A percentile compares a stretch with the other conserved stretches of the same genome.
These are phyloP conservation scores for Ammopiptanthus mongolicus DNA, from an alignment of 306 rosid species.

Conservation along the genomic window DNA sequence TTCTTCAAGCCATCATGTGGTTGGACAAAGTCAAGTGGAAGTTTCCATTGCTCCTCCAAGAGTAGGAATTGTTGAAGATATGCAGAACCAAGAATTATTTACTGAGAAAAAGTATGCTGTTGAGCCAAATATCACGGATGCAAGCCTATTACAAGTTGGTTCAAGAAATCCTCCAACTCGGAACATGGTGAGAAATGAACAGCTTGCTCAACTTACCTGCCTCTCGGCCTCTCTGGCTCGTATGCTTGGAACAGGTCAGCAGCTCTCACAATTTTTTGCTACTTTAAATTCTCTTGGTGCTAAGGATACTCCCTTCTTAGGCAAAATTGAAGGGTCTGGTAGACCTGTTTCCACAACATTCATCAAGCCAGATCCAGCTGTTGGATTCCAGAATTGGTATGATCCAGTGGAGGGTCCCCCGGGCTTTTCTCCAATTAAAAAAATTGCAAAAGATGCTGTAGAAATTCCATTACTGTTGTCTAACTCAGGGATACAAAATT, in stretches of 20 bases:
- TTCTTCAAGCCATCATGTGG: conserved; percentile 25
- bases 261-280: conserved; percentile 62
- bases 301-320: conserved; percentile 28
- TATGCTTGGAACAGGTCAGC: conserved; percentile 54
- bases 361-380: conserved; percentile 39
- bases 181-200: conserved; percentile 49
- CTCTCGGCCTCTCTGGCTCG: conserved; percentile 75
- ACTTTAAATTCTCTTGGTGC: conserved; percentile 44
- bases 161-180: conserved; percentile 44
- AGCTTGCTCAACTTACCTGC: conserved; percentile 46
- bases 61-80: conserved; percentile 35
- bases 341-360: conserved; percentile 37
- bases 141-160: conserved; percentile 37
- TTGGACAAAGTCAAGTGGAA: conserved; percentile 49
- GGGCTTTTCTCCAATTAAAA: conserved; percentile 32
- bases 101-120: conserved; percentile 35
- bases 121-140: conserved; percentile 39
- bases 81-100: conserved; percentile 28
- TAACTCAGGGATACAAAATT: conserved; percentile 22
- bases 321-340: conserved; percentile 40
- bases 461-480: conserved; percentile 36
- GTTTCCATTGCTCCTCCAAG: conserved; percentile 42
- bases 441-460: conserved; percentile 21
- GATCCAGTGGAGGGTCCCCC: conserved; percentile 41
- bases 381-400: conserved; percentile 43